Percentiles rank a stretch among this genome's conserved stretches.
These are phyloP conservation scores for Ceratobasidium sp. DNA, from an alignment of 1,284 basidiomycete species.

Conservation along the genomic window DNA sequence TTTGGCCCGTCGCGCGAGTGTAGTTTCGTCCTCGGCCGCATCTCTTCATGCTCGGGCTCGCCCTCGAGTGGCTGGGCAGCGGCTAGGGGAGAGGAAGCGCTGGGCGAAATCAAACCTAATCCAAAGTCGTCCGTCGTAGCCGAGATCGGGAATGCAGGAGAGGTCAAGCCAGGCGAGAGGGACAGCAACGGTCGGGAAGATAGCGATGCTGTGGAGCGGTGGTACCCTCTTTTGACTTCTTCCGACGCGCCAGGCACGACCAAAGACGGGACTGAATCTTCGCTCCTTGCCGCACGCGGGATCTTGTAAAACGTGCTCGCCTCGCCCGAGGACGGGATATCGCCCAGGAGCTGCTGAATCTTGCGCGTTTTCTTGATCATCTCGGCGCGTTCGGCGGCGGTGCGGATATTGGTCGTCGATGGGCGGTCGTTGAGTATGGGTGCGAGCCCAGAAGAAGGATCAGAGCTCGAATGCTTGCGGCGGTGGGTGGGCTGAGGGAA, in stretches of 20 bases:
- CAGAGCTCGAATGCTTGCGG: conserved; percentile 28
- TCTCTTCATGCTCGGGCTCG: not conserved
- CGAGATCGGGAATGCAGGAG: not conserved
- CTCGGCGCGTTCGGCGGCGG: conserved; percentile 69
- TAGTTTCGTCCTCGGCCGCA: conserved; percentile 44
- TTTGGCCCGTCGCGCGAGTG: conserved; percentile 67
- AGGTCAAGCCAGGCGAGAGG: conserved; percentile 5
- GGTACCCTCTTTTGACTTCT: conserved; percentile 17
- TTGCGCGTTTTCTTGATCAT: conserved; percentile 76
- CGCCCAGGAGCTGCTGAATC: conserved; percentile 76
- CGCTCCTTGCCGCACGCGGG: conserved; percentile 17
- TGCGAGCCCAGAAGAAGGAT: conserved; percentile 18
- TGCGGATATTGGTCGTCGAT: conserved; percentile 70
- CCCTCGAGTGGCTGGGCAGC: not conserved
- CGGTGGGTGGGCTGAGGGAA: not conserved
- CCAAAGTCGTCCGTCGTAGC: conserved; percentile 17
- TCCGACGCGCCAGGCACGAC: not conserved
- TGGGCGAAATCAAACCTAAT: not conserved
- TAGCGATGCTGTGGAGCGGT: conserved; percentile 20
- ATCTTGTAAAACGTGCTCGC: conserved; percentile 25
- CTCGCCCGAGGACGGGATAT: conserved; percentile 43
- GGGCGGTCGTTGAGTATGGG: conserved; percentile 46
- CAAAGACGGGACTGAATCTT: conserved; percentile 1
- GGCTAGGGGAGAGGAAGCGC: not conserved
- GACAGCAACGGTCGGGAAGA: conserved; percentile 10